Evolutionary conservation across 306 rosid species (phyloP).

Genomic region (Acacia crassicarpa): DNA sequence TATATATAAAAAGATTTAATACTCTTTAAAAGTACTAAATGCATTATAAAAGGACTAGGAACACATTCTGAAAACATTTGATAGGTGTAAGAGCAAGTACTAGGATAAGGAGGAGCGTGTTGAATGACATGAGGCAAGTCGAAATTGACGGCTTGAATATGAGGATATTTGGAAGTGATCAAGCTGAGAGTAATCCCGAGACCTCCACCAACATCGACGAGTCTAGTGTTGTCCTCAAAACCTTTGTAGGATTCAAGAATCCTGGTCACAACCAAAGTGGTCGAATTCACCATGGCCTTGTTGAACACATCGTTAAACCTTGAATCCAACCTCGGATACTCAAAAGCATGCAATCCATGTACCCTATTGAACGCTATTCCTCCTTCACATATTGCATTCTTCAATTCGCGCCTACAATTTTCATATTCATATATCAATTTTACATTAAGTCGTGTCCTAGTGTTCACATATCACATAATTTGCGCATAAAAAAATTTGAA

Average conservation of each 20-base stretch:
- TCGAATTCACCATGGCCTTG: slow-evolving; percentile 37
- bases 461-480: too few species aligned
- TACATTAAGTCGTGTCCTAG: too few species aligned
- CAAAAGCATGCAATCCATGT: slow-evolving; percentile 27
- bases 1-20: too few species aligned
- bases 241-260: slow-evolving; percentile 37
- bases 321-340: slow-evolving; percentile 22
- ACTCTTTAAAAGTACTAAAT: too few species aligned
- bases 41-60: too few species aligned
- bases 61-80: too few species aligned
- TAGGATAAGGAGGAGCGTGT: slow-evolving; percentile 5
- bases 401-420: slow-evolving; percentile 29
- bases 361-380: slow-evolving; percentile 36
- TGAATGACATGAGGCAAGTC: neutral
- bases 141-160: slow-evolving; percentile 22
- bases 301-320: slow-evolving; percentile 36
- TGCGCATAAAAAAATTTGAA: too few species aligned
- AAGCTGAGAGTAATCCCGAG: slow-evolving; percentile 34
- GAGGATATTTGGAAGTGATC: slow-evolving; percentile 45
- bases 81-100: neutral
- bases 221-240: slow-evolving; percentile 20
- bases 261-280: slow-evolving; percentile 26
- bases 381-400: slow-evolving; percentile 35
- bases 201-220: slow-evolving; percentile 54
- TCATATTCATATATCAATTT: neutral